These are phyloP conservation scores for Cercospora sp. DNA, from an alignment of 2,329 filamentous ascomycete species.

Conservation along the genomic window DNA sequence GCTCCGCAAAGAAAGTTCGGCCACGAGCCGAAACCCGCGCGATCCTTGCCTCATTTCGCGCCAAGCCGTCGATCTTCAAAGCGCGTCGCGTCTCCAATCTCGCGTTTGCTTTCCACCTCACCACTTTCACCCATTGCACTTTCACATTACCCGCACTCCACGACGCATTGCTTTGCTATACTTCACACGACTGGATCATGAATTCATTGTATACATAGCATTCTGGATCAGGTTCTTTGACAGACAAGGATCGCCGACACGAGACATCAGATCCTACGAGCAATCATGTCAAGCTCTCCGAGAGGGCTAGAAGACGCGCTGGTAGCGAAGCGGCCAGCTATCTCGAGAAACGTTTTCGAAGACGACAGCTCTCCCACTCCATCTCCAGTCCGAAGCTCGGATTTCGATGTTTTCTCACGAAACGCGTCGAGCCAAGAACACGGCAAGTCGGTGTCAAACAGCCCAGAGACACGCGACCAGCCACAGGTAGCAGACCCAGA, in stretches of 20 bases:
- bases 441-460: neutral
- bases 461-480: neutral
- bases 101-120: slow-evolving; percentile 7
- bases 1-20: slow-evolving; percentile 9
- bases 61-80: slow-evolving; percentile 1
- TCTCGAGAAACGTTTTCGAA: slow-evolving; percentile 5
- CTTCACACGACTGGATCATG: neutral
- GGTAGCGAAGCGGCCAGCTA: slow-evolving; percentile 4
- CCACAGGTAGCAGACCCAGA: neutral
- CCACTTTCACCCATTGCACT: neutral
- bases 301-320: neutral
- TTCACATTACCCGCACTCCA: neutral
- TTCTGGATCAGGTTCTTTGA: too few species aligned
- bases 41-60: neutral
- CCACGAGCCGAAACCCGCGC: neutral
- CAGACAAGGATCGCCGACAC: neutral
- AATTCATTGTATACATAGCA: neutral
- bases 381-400: slow-evolving; percentile 18
- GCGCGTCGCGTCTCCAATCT: slow-evolving; percentile 4
- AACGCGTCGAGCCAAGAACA: slow-evolving; percentile 16
- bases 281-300: slow-evolving; percentile 17
- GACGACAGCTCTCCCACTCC: slow-evolving; percentile 22
- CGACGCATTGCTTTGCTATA: neutral
- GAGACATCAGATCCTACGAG: neutral
- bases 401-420: slow-evolving; percentile 11